These are phyloP conservation scores for Clavispora fructus DNA, from an alignment of 805 yeast species.

Conservation along the genomic window DNA sequence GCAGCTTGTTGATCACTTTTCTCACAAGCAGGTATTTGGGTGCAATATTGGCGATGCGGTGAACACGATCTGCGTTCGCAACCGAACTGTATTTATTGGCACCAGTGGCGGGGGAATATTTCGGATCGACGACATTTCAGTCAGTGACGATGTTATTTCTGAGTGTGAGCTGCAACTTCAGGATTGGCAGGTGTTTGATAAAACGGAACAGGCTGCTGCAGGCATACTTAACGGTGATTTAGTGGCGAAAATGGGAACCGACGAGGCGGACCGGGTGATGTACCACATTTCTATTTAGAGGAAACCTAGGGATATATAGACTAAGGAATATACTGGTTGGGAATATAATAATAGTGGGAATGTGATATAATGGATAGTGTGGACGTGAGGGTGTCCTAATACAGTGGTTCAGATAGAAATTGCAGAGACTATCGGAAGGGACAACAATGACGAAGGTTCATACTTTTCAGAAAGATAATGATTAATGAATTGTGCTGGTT, in stretches of 20 bases:
- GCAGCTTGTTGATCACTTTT: not conserved
- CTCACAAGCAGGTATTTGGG: constrained; percentile 8
- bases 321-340: too few species aligned
- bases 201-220: not conserved
- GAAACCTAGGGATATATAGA: not conserved
- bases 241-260: not conserved
- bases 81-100: constrained; percentile 5
- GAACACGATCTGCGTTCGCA: not conserved
- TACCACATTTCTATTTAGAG: not conserved
- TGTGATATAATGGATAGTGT: too few species aligned
- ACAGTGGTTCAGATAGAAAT: too few species aligned
- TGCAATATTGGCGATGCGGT: constrained; percentile 24
- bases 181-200: not conserved
- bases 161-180: not conserved
- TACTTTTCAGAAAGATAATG: too few species aligned
- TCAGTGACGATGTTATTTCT: not conserved
- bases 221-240: not conserved
- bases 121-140: not conserved
- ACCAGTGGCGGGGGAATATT: constrained; percentile 11
- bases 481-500: too few species aligned
- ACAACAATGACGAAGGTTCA: too few species aligned
- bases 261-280: not conserved
- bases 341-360: too few species aligned
- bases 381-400: too few species aligned
- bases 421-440: too few species aligned